Base-by-base conservation (phyloP, 148 eudicot species). In the Silene latifolia region DNA sequence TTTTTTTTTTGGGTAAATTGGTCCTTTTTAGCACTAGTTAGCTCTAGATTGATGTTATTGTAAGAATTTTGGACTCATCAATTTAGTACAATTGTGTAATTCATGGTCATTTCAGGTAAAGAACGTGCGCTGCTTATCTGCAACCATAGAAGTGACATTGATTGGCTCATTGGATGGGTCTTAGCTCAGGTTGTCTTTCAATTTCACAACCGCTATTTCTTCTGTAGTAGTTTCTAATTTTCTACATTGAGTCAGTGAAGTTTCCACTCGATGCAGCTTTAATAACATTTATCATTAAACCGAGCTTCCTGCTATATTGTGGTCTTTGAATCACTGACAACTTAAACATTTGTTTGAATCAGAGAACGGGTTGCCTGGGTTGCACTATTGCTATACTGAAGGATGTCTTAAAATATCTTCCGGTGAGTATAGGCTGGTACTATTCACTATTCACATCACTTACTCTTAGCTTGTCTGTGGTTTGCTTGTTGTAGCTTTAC, bases 291-390 rank as follows among this genome's bases (percentile, higher is more conserved):
- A 65, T 35, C n/a, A 42, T 67, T n/a, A 42, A 44, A 39, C 27
- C 15, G 0, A 24, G 23, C 24, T n/a, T 42, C 53, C 51, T 67
- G 53, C 20, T 39, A 4, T 32, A 32, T 32, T 32, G 35, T 32
- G 35, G 72, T 21, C 17, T 67, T 11, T 42, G 6, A 42, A n/a
- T 67, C 32, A n/a, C 23, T 66, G 69, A 66, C 69, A 53, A n/a
- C 42, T 7, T 23, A 17, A 53, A 51, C 42, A 15, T 25, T 15
- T 17, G 42, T 44, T 42, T 68, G 23, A 42, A 68, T 57, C 77
- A 93, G 98, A 81, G 96, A 76, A 80, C 90, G 65, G 93, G 98
- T 76, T 93, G 98, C 82, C 87, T 93, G 74, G 96, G 98, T 80
- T 87, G 91, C 73, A 24, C 91, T 14, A 85, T 88, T 67, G 98